phyloP scores from a whole-genome alignment of 106 monocot species.

The Apostasia shenzhenica region DNA sequence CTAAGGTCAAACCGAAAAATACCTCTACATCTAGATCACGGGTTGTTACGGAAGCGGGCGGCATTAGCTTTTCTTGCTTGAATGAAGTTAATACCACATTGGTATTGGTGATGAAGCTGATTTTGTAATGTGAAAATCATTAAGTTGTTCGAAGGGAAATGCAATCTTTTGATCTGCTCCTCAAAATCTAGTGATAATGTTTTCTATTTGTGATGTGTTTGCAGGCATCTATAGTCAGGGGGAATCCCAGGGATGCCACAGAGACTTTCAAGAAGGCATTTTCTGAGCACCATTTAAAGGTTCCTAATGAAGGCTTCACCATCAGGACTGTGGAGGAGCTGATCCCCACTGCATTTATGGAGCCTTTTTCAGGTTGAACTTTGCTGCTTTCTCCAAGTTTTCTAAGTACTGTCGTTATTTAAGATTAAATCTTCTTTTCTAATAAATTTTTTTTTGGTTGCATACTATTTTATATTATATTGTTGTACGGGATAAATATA shows the following conservation, averaged over 20 bases:
- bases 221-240: slow-evolving; percentile 62
- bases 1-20: not conserved
- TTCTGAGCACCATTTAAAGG: not conserved
- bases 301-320: slow-evolving; percentile 29
- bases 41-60: not conserved
- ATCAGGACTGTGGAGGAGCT: slow-evolving; percentile 44
- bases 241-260: slow-evolving; percentile 29
- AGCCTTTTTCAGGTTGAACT: not conserved
- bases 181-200: not conserved
- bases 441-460: too few species aligned
- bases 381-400: not conserved
- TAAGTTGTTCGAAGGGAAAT: not conserved
- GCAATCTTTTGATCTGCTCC: not conserved
- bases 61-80: not conserved
- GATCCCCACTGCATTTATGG: slow-evolving; percentile 12
- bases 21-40: not conserved
- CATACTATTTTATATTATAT: too few species aligned
- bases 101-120: not conserved
- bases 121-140: not conserved
- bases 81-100: not conserved
- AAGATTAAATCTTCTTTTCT: too few species aligned
- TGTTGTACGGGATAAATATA: too few species aligned
- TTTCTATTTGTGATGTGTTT: not conserved
- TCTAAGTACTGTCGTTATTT: too few species aligned
- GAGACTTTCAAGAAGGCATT: slow-evolving; percentile 17